These are phyloP conservation scores for Candida adriatica DNA, from an alignment of 805 yeast species.

Conservation along the genomic window DNA sequence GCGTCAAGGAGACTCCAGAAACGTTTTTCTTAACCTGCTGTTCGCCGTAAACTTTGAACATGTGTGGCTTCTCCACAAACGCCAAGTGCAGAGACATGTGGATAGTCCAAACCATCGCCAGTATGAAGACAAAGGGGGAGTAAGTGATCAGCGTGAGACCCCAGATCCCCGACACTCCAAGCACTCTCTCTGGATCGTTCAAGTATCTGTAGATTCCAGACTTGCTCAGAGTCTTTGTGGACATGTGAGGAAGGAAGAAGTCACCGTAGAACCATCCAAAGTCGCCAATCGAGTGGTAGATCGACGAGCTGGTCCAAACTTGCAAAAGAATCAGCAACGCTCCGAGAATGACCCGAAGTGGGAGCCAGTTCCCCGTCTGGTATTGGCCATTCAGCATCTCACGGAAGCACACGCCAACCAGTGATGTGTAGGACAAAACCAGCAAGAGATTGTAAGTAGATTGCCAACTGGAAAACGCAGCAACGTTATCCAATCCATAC, in stretches of 20 bases:
- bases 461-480: slow-evolving; percentile 71
- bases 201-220: slow-evolving; percentile 78
- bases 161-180: slow-evolving; percentile 77
- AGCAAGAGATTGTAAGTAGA: slow-evolving; percentile 47
- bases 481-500: slow-evolving; percentile 55
- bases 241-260: slow-evolving; percentile 57
- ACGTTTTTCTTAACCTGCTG: slow-evolving; percentile 49
- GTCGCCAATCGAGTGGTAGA: slow-evolving; percentile 65
- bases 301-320: slow-evolving; percentile 61
- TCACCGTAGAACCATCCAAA: slow-evolving; percentile 93
- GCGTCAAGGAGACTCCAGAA: slow-evolving; percentile 32
- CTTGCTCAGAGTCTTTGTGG: slow-evolving; percentile 49
- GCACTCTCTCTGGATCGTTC: slow-evolving; percentile 74
- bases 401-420: slow-evolving; percentile 31
- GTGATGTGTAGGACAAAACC: slow-evolving; percentile 51
- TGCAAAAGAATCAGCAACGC: slow-evolving; percentile 49
- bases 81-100: slow-evolving; percentile 62
- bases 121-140: slow-evolving; percentile 37
- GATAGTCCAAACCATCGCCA: slow-evolving; percentile 59
- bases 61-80: slow-evolving; percentile 71
- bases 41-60: slow-evolving; percentile 70
- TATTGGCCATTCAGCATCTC: slow-evolving; percentile 25
- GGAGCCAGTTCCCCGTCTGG: slow-evolving; percentile 34
- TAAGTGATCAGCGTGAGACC: slow-evolving; percentile 60
- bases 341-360: slow-evolving; percentile 54